Base-by-base conservation (phyloP, 1,284 basidiomycete species). In the Ustilago hordei region DNA sequence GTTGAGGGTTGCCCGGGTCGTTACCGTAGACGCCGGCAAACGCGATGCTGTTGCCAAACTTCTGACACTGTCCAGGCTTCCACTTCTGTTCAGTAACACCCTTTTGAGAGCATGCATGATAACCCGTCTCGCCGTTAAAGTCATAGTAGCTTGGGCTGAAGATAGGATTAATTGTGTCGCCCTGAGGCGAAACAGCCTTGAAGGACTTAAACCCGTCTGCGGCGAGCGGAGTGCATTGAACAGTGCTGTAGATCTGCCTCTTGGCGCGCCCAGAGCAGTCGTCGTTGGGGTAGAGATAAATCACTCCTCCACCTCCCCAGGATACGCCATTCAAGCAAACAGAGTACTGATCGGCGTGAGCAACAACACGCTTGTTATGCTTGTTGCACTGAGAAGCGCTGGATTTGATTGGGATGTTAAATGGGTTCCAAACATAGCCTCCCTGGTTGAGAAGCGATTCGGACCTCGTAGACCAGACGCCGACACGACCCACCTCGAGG, bases 1-100 rank as follows among this genome's bases (percentile, higher is more conserved):
- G 59, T 45, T 62, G 74, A 13, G 61, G 58, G 32, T 36, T 36
- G 3, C 32, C 1, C 17, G 56, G 50, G 31, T 75, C 73, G 13
- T 55, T 58, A n/a, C 69, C 69, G 15, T 64, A 76, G 8, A 76
- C 54, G 13, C 74, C 74, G 12, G 67, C 74, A 39, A 68, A 76
- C 43, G 54, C 56, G 15, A 57, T 45, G 3, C 54, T 23, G 8
- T 41, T 60, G 15, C 28, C 23, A 23, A 69, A 6, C 58, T 65
- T 71, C 53, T 76, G 69, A 36, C 74, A 76, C 17, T 41, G 35
- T 38, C 64, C 53, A 3, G 35, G 38, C 55, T 50, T 60, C 59
- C 65, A 65, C 3, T 59, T 65, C 9, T 2, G n/a, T 1, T 48
- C 31, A 2, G 4, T 15, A 11, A 63, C 48, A 23, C 62, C 64